phyloP scores from a whole-genome alignment of 805 yeast genomes.

The Teunomyces barrocoloradensis region DNA sequence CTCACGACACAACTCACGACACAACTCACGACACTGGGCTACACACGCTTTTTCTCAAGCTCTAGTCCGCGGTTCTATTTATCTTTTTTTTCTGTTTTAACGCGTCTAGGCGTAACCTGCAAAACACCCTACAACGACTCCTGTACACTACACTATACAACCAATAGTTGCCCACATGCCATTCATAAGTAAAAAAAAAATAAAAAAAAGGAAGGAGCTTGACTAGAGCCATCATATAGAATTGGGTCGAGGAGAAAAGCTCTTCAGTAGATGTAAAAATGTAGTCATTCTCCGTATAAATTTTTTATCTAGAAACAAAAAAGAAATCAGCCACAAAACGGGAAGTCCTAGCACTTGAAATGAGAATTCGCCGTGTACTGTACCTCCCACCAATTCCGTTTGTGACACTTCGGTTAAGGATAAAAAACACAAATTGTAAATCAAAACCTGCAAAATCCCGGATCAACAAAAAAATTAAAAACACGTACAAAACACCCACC shows the following conservation, averaged over 20 bases:
- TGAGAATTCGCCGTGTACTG: background rate
- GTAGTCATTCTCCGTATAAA: too few species aligned
- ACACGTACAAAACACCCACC: conserved; percentile 4
- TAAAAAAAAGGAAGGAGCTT: too few species aligned
- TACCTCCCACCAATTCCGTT: background rate
- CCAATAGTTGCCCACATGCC: background rate
- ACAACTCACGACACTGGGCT: background rate
- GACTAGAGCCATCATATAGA: too few species aligned
- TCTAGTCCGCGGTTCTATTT: background rate
- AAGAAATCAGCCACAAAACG: background rate
- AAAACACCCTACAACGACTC: background rate
- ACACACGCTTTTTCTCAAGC: background rate
- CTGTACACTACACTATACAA: background rate
- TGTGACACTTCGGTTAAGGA: conserved; percentile 5
- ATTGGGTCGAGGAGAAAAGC: too few species aligned
- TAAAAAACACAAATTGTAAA: background rate
- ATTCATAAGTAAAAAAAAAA: too few species aligned
- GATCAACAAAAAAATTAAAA: conserved; percentile 4
- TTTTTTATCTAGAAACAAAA: too few species aligned
- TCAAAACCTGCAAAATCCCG: conserved; percentile 2
- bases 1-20: too few species aligned
- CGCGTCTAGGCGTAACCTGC: background rate
- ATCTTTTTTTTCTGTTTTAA: background rate
- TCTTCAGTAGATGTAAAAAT: too few species aligned
- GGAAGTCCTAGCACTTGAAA: background rate